Evolutionary conservation across 2,329 filamentous ascomycete genomes (phyloP), one percentile per base, ranked within the genome.

Genomic region (Davidsoniella virescens): DNA sequence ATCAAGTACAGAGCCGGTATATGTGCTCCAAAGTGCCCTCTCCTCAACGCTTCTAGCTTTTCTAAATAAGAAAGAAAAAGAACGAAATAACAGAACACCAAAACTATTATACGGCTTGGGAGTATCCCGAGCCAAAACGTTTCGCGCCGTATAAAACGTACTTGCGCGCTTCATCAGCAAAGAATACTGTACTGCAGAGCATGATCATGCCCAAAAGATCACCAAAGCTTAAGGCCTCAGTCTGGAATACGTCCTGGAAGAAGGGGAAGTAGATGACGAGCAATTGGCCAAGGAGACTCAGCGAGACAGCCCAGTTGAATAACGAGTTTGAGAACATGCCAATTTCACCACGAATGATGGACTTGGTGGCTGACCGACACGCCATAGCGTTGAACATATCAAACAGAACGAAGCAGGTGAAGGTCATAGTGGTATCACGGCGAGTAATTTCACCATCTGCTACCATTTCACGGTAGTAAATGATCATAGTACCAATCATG

Each of bases 311-410:
- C 71, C 90, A 94, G 65, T 96, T 96, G 69, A 98, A 98, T 66
- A 98, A 83, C 54, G 80, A 82, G 62, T 98, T 98, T 7, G 81
- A 79, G 52, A 92, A 84, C 10, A 94, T 64, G 7, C 83, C 78
- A 47, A 94, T 73, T 62, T 98, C 88, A 39, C 92, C 90, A 23
- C 82, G 75, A 3, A 98, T 74, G 4, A 98, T 72, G 9, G 85
- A 93, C 64, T 96, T 96, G 55, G 76, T 80, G 62, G 94, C 88
- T 6, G 84, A 93, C 44, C 92, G 85, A 66, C 92, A 98, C 14
- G 86, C 82, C 18, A 98, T 72, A 1, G 92, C 92, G 65, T 98
- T 96, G 72, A 96, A 95, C 92, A 98, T 98, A 70, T 98, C 92
- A 65, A 96, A 98, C 49, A 98, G 76, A 43, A 98, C 92, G 62